Conservation (phyloP, 164 flowering plant species). For the Aristolochia fimbriata region DNA sequence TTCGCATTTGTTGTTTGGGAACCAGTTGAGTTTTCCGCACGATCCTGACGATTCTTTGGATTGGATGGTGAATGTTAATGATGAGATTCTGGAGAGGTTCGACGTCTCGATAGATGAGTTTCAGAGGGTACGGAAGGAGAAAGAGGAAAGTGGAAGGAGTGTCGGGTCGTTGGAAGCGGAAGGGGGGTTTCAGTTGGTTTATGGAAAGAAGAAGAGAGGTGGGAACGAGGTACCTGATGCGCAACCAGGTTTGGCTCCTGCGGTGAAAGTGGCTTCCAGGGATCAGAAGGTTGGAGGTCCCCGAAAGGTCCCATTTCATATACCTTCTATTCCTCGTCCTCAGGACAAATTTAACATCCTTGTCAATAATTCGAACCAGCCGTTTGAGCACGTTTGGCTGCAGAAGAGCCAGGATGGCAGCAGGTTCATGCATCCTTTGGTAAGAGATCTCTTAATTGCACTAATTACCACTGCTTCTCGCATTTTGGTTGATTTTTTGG, state of each 20-base stretch:
- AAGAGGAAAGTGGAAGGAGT: conserved; percentile 23
- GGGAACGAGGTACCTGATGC: background rate
- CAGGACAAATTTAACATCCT: conserved; percentile 66
- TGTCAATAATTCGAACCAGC: conserved; percentile 74
- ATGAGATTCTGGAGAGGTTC: conserved; percentile 56
- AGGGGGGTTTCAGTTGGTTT: conserved; percentile 76
- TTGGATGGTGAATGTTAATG: conserved; percentile 65
- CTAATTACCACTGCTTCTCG: no score
- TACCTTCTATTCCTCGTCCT: conserved; percentile 63
- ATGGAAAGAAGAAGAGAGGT: conserved; percentile 61
- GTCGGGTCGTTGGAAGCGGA: conserved; percentile 10
- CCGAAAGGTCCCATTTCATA: conserved; percentile 76
- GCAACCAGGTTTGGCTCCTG: conserved; percentile 11
- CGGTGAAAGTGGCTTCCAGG: conserved; percentile 48
- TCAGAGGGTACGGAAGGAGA: conserved; percentile 29
- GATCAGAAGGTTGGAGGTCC: conserved; percentile 26
- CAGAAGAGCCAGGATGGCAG: conserved; percentile 69
- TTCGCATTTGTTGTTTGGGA: conserved; percentile 15
- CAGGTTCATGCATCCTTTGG: conserved; percentile 77
- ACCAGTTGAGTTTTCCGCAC: conserved; percentile 26
- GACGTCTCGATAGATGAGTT: conserved; percentile 70
- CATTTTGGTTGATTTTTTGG: background rate
- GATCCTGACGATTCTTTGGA: conserved; percentile 43
- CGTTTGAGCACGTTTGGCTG: conserved; percentile 92
- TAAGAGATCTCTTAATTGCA: background rate